phyloP scores from a whole-genome alignment of 176 grass and related monocot species.

The Phragmites australis region DNA sequence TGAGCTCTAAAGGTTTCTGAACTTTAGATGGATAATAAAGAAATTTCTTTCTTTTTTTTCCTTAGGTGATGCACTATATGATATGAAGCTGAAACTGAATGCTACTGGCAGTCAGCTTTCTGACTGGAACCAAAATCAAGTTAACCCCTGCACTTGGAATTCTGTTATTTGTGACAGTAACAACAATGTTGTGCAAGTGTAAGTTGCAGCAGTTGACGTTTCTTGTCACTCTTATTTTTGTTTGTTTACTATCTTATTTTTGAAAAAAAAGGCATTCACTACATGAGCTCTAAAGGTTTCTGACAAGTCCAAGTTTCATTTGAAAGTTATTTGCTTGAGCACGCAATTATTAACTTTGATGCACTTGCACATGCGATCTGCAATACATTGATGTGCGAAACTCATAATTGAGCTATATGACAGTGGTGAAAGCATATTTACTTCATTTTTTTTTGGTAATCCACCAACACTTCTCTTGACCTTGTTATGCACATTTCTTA shows the following conservation, averaged over 20 bases:
- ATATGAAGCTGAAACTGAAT: conserved; percentile 77
- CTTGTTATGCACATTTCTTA: not conserved
- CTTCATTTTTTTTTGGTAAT: not conserved
- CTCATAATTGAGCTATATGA: conserved; percentile 14
- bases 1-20: too few relatives aligned
- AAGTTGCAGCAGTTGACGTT: conserved; percentile 41
- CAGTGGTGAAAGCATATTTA: not conserved
- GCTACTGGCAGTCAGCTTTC: conserved; percentile 61
- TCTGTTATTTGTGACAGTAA: conserved; percentile 87
- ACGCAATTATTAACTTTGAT: not conserved
- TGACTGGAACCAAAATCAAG: conserved; percentile 91
- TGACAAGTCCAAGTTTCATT: not conserved
- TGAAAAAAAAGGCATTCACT: too few relatives aligned
- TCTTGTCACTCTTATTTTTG: not conserved
- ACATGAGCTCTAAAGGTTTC: conserved; percentile 13
- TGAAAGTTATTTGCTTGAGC: conserved; percentile 17
- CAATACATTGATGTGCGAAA: conserved; percentile 15
- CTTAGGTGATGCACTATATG: conserved; percentile 56
- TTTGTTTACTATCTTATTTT: too few relatives aligned
- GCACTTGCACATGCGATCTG: not conserved
- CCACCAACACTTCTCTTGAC: not conserved
- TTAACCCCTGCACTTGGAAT: conserved; percentile 81
- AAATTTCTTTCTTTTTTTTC: conserved; percentile 28
- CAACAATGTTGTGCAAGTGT: conserved; percentile 83
- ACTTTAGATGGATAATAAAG: conserved; percentile 24